Percentiles rank a stretch among this genome's conserved stretches.
Evolutionary conservation across 2,329 filamentous ascomycete species (phyloP).

Genomic region (Didymella sp.): DNA sequence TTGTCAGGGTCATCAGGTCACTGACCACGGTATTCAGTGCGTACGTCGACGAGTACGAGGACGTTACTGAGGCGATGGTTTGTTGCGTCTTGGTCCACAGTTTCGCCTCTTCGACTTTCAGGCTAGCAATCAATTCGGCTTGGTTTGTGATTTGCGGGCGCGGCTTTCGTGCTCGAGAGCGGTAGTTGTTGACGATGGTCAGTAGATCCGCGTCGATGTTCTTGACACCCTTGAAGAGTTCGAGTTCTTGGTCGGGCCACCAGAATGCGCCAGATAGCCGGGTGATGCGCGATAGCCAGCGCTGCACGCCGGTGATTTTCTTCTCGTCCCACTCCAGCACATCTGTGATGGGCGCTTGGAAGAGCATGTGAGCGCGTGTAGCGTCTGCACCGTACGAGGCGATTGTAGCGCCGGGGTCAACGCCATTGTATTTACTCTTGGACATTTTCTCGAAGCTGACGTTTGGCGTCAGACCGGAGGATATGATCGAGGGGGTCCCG

Average conservation of each 20-base stretch:
- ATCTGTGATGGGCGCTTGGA: conserved; percentile 84
- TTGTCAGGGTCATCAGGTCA: conserved; percentile 82
- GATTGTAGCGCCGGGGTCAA: conserved; percentile 78
- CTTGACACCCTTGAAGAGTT: conserved; percentile 30
- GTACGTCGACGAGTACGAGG: conserved; percentile 74
- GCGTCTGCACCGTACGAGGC: conserved; percentile 80
- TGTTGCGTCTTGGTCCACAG: conserved; percentile 72
- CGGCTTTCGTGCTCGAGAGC: background rate
- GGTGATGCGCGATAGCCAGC: conserved; percentile 77
- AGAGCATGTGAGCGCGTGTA: conserved; percentile 84
- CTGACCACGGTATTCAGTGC: conserved; percentile 84
- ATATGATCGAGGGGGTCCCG: conserved; percentile 70
- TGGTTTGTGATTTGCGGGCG: background rate
- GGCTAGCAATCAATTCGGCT: conserved; percentile 16
- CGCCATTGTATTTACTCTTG: conserved; percentile 92
- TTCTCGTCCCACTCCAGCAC: conserved; percentile 86
- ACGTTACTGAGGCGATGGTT: conserved; percentile 70
- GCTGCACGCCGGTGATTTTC: conserved; percentile 80
- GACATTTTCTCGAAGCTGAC: conserved; percentile 90
- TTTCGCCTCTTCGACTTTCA: conserved; percentile 44
- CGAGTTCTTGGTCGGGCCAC: conserved; percentile 34
- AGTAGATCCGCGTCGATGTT: conserved; percentile 35
- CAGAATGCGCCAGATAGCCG: conserved; percentile 54
- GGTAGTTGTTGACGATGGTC: conserved; percentile 22
- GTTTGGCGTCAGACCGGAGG: conserved; percentile 64